Base-by-base conservation (phyloP, 768 basidiomycete species). In the Naganishia vaughanmartiniae region DNA sequence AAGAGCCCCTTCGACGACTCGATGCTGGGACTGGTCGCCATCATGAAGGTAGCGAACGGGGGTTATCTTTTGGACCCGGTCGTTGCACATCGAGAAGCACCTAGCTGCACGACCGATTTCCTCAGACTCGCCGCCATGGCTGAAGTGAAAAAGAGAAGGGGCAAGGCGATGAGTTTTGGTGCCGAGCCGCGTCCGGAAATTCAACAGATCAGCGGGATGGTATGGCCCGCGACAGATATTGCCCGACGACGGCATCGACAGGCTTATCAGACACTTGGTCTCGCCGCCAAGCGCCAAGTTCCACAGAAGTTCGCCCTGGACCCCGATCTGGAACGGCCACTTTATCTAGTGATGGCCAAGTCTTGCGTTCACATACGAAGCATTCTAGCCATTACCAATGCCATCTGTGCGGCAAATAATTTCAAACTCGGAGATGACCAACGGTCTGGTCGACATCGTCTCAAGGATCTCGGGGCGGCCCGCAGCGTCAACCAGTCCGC, bases 321-420 rank as follows among this genome's bases (percentile, higher is more conserved):
- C 10, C 34, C 39, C 34, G 60, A 15, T 10, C 28, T 39, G n/a
- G 60, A 65, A 45, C 60, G 60, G 10, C 60, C 60, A 45, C 45
- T 65, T 11, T 65, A 65, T 26, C 60, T 65, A 4, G 60, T 65
- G 36, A 65, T 65, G 60, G 60, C 60, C 11, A 65, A 65, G 60
- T 45, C 34, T 33, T 34, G 60, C 34, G 45, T 45, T 24, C 36
- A 45, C 11, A 28, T 65, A 42, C 34, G 28, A 2, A 65, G 60
- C 60, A 45, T 65, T 9, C 60, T 65, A 19, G 26, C 17, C 34
- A 65, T 65, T 12, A 39, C 60, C 19, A 7, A 42, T 45, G 60
- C 60, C 21, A 65, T 65, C 33, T 65, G 48, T 26, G 24, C n/a
- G 1, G 48, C 48, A 15, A 51, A 21, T n/a, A 51, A 51, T 26